These are phyloP conservation scores for Tagetes erecta DNA, from an alignment of 129 eudicot species.

Conservation along the genomic window DNA sequence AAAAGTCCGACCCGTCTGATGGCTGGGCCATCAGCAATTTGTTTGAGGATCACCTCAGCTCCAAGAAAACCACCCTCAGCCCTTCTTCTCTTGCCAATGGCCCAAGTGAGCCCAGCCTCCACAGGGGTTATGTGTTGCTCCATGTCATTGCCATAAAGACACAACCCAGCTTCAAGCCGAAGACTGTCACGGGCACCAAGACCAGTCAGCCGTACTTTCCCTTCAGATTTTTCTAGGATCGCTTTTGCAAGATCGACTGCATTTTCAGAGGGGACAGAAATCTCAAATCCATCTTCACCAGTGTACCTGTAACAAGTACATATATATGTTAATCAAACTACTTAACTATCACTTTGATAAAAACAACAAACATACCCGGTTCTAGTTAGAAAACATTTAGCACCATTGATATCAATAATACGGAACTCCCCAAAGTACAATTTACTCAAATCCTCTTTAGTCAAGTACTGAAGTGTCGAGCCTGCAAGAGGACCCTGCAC, in stretches of 20 bases:
- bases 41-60: conserved; percentile 90
- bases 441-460: conserved; percentile 90
- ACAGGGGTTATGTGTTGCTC: conserved; percentile 94
- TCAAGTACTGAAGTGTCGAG: conserved; percentile 83
- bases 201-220: conserved; percentile 88
- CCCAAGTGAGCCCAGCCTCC: conserved; percentile 98
- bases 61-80: conserved; percentile 98
- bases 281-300: conserved; percentile 98
- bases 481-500: conserved; percentile 97
- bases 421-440: conserved; percentile 86
- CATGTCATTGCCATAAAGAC: conserved; percentile 95
- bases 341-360: neutral
- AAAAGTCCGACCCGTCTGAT: conserved; percentile 81
- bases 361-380: conserved; percentile 64
- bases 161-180: conserved; percentile 91
- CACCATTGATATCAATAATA: conserved; percentile 78
- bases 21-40: conserved; percentile 80
- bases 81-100: conserved; percentile 92
- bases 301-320: conserved; percentile 60
- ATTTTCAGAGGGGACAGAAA: conserved; percentile 87
- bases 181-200: conserved; percentile 98
- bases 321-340: neutral
- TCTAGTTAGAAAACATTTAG: conserved; percentile 80
- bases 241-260: conserved; percentile 93
- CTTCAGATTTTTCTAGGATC: conserved; percentile 88